Evolutionary conservation across 352 stramenopile genomes (phyloP).

Genomic region (Elongisporangium undulatum): DNA sequence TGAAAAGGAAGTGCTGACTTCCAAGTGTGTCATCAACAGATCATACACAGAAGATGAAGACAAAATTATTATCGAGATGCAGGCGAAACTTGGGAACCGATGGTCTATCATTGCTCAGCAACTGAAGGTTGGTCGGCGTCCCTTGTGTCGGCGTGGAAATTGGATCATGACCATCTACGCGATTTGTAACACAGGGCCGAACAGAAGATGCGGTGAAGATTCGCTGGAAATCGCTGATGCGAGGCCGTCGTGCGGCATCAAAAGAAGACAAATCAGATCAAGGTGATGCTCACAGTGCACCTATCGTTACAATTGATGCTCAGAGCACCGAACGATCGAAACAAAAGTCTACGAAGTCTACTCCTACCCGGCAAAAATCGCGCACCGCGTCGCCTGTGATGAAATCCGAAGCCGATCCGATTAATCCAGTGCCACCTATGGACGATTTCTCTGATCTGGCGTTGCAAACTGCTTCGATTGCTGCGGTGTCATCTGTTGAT

Average conservation of each 20-base stretch:
- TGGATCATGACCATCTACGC: conserved; percentile 1
- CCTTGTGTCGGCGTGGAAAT: not conserved
- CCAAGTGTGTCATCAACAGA: conserved; percentile 17
- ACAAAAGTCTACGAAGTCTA: conserved; percentile 30
- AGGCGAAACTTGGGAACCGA: conserved; percentile 88
- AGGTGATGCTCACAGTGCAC: not conserved
- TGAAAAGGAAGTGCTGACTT: not conserved
- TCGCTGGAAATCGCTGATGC: conserved; percentile 90
- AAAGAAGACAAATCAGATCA: conserved; percentile 54
- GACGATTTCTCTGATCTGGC: not conserved
- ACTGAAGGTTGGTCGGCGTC: conserved; percentile 45
- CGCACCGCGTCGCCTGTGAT: conserved; percentile 22
- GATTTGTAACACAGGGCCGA: conserved; percentile 42
- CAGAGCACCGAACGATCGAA: conserved; percentile 19
- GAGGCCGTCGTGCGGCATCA: conserved; percentile 55
- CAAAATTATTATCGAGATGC: conserved; percentile 91
- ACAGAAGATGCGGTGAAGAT: conserved; percentile 94
- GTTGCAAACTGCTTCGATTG: not conserved
- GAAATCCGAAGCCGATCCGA: conserved; percentile 8
- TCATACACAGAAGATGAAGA: conserved; percentile 90
- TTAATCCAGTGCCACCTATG: not conserved
- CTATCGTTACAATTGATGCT: not conserved
- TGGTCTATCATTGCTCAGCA: conserved; percentile 93
- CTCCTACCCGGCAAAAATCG: conserved; percentile 36
- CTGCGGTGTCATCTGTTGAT: conserved; percentile 3